These are phyloP conservation scores for Mikania micrantha DNA, from an alignment of 129 eudicot genomes.

Conservation along the genomic window DNA sequence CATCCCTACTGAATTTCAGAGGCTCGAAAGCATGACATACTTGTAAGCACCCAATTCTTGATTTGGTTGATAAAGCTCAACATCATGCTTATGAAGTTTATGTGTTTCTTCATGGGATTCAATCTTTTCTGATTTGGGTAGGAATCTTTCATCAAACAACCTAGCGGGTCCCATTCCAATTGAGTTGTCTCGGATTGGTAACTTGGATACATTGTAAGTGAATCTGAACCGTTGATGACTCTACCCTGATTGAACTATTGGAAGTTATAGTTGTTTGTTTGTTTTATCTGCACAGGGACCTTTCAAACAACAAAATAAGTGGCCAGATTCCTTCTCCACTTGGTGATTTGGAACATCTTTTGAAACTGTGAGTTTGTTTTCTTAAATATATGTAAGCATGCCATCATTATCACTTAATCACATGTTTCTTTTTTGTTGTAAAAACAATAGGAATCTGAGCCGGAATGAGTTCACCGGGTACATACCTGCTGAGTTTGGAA, in stretches of 20 bases:
- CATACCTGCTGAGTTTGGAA: constrained; percentile 92
- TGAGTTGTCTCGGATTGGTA: constrained; percentile 87
- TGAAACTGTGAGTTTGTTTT: constrained; percentile 59
- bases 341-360: constrained; percentile 97
- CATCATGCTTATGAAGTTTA: not conserved
- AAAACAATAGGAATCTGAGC: constrained; percentile 61
- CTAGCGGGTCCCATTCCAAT: constrained; percentile 82
- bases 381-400: not conserved
- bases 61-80: not conserved
- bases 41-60: constrained; percentile 47
- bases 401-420: not conserved
- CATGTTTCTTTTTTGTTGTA: not conserved
- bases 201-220: constrained; percentile 90
- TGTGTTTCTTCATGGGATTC: not conserved
- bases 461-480: constrained; percentile 51
- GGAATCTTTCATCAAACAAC: constrained; percentile 87
- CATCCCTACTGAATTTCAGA: constrained; percentile 71
- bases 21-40: constrained; percentile 96
- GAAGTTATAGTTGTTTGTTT: not conserved
- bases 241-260: not conserved
- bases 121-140: constrained; percentile 5
- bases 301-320: constrained; percentile 70
- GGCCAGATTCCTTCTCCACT: constrained; percentile 86
- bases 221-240: not conserved
- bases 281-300: constrained; percentile 46